Conservation (phyloP, 2,329 filamentous ascomycete species). For the Fonsecaea monophora region DNA sequence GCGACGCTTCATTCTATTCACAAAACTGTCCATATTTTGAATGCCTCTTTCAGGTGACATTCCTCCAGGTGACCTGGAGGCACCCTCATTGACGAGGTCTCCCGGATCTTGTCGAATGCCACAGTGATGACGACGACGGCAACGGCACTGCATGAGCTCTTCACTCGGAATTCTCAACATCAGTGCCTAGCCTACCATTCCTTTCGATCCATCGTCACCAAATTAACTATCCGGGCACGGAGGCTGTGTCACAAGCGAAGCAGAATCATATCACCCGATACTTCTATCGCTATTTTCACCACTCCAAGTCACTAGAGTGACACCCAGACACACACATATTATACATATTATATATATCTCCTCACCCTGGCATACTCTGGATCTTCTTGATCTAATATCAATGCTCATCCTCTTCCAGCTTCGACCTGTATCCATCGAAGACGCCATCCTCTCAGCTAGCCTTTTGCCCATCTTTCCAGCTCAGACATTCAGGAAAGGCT, state of each 20-base stretch:
- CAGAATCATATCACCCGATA: background rate
- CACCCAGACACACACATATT: background rate
- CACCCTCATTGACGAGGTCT: background rate
- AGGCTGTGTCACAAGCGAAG: background rate
- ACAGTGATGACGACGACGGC: background rate
- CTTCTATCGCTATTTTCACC: background rate
- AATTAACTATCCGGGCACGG: background rate
- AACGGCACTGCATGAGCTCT: background rate
- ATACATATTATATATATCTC: background rate
- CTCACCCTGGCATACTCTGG: background rate
- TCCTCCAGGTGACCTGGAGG: background rate
- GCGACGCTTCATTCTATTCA: no score
- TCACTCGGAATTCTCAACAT: background rate
- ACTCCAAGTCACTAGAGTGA: background rate
- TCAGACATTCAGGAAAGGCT: background rate
- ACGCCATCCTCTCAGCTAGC: background rate
- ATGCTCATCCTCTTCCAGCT: background rate
- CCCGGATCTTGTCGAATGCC: background rate
- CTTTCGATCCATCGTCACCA: background rate
- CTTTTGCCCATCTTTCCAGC: background rate
- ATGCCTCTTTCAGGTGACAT: background rate
- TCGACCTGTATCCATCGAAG: background rate
- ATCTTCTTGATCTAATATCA: background rate
- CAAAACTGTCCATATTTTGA: no score
- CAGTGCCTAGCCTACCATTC: background rate